Evolutionary conservation across 352 stramenopile species (phyloP).

Genomic region (Phytophthora citrophthora): DNA sequence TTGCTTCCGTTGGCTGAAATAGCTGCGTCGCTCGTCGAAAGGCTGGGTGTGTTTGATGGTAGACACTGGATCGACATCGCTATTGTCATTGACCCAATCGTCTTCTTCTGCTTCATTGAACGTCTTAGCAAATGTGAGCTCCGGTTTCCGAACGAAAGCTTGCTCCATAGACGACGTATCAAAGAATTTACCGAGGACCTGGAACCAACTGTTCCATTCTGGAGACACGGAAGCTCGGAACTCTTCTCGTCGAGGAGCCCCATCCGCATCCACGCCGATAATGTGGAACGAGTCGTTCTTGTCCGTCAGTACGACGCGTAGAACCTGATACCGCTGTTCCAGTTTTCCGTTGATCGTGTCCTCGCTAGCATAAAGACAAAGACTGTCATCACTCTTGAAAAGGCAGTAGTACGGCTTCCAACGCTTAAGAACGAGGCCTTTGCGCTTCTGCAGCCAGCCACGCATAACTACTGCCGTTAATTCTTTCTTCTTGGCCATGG

Average conservation of each 20-base stretch:
- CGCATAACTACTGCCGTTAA: constrained; percentile 38
- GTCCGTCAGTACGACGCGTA: constrained; percentile 54
- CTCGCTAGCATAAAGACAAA: constrained; percentile 64
- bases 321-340: constrained; percentile 52
- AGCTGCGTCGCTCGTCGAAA: constrained; percentile 28
- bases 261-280: constrained; percentile 51
- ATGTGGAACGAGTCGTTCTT: constrained; percentile 61
- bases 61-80: background rate
- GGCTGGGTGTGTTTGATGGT: constrained; percentile 5
- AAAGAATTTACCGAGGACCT: constrained; percentile 51
- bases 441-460: constrained; percentile 62
- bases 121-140: constrained; percentile 33
- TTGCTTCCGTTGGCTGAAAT: constrained; percentile 30
- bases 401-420: constrained; percentile 68
- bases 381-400: constrained; percentile 55
- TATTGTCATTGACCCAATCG: constrained; percentile 9
- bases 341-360: constrained; percentile 61
- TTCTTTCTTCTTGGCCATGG: constrained; percentile 36
- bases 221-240: constrained; percentile 43
- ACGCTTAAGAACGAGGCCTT: constrained; percentile 59
- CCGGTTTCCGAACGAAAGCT: constrained; percentile 43
- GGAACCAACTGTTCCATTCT: constrained; percentile 59
- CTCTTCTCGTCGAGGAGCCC: constrained; percentile 52
- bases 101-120: constrained; percentile 9
- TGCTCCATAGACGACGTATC: constrained; percentile 47